Conservation (phyloP, 2,329 filamentous ascomycete species). For the Aspergillus versicolor region DNA sequence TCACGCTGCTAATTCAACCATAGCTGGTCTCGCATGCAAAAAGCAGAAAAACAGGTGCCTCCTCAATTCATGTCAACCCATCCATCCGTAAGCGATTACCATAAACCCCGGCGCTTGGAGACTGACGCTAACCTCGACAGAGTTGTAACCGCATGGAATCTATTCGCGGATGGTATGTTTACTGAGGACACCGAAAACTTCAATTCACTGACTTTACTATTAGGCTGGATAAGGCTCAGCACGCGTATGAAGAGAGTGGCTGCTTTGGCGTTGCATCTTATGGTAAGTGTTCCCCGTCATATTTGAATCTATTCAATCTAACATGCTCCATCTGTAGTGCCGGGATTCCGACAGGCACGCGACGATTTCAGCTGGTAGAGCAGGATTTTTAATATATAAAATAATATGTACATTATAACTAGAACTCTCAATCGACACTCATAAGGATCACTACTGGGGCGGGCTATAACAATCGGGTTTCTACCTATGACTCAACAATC, state of each 20-base stretch:
- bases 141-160: conserved; percentile 56
- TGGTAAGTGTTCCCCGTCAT: conserved; percentile 23
- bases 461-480: too few relatives aligned
- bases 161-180: conserved; percentile 51
- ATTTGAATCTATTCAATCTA: neutral
- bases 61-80: conserved; percentile 62
- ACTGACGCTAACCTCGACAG: conserved; percentile 18
- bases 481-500: too few relatives aligned
- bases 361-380: conserved; percentile 15
- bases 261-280: conserved; percentile 31
- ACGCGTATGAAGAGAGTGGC: conserved; percentile 39
- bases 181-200: neutral
- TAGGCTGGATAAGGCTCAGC: conserved; percentile 43
- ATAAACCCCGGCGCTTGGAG: neutral
- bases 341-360: conserved; percentile 22
- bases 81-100: conserved; percentile 45
- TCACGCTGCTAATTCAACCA: neutral
- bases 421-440: too few relatives aligned
- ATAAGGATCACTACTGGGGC: too few relatives aligned
- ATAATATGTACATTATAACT: neutral
- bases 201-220: conserved; percentile 13
- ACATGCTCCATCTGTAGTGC: conserved; percentile 16
- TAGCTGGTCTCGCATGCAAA: conserved; percentile 54
- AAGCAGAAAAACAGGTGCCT: conserved; percentile 43
- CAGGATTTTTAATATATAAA: neutral